Evolutionary conservation across 805 yeast genomes (phyloP), one percentile per base, ranked within the genome.

Genomic region (Zygosaccharomyces gambellarensis): DNA sequence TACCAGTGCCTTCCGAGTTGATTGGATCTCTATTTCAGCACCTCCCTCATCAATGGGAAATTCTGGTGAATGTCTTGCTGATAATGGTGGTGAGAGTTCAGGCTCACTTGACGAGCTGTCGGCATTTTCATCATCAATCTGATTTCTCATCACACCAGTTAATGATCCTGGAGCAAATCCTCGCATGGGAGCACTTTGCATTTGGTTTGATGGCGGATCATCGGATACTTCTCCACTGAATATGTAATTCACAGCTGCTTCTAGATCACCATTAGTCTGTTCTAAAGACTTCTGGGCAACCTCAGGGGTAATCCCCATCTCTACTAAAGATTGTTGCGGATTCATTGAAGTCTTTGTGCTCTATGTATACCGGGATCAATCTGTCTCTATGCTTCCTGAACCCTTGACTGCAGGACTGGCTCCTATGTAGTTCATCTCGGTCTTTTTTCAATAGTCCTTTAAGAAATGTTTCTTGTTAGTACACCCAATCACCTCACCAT

Each of bases 231-330:
- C 67, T 38, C 58, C 60, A 10, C 64, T 55, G 45, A 65, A 64
- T 7, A 65, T 64, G 43, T 54, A 58, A 45, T 62, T 63, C 8
- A 86, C 84, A 1, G 96, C 84, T 2, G 77, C 79, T 58, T 86
- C 90, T 7, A 81, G 67, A 55, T 82, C 80, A 17, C 78, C 78
- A 10, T 68, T 64, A 47, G 75, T 79, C 45, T 77, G 60, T 28
- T 72, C 45, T 41, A 88, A 69, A 0, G 95, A 92, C 49, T 82
- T 82, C 39, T 63, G 71, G 5, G 92, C 82, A 47, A 83, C 76
- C 23, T 74, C 73, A 3, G 64, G 65, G 1, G 81, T 58, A 56
- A 88, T 87, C 5, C 96, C 96, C 95, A 88, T 87, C 14, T 75
- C 74, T 11, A 70, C 64, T 14, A 88, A 66, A 47, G 75, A 74